These are phyloP conservation scores for Calonectria fujianensis DNA, from an alignment of 2,329 filamentous ascomycete genomes.

Conservation along the genomic window DNA sequence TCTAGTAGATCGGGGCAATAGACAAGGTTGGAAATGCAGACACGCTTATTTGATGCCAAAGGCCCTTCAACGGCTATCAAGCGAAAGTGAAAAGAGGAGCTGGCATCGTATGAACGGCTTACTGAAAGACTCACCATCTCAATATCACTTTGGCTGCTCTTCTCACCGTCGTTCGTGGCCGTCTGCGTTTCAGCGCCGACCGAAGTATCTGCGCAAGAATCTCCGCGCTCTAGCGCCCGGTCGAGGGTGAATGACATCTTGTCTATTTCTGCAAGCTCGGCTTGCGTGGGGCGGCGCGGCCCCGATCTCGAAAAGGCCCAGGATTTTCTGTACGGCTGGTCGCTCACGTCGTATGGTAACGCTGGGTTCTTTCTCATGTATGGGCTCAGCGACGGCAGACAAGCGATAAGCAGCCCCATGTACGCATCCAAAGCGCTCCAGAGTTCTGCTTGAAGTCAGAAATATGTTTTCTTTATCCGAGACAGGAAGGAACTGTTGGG, in stretches of 20 bases:
- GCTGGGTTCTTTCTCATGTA: slow-evolving; percentile 16
- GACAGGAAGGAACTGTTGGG: too few relatives aligned
- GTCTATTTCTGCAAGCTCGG: slow-evolving; percentile 16
- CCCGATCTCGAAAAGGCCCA: slow-evolving; percentile 19
- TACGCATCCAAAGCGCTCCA: slow-evolving; percentile 17
- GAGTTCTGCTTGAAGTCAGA: neutral
- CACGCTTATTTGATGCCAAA: neutral
- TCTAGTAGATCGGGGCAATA: too few relatives aligned
- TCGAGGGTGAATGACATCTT: slow-evolving; percentile 5
- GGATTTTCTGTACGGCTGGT: neutral
- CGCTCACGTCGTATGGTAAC: neutral
- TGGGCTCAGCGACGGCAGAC: neutral
- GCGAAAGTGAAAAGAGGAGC: neutral
- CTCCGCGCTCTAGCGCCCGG: neutral
- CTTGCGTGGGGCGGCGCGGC: slow-evolving; percentile 1
- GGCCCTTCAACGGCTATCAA: neutral
- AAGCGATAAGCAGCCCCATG: neutral
- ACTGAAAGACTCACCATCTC: neutral
- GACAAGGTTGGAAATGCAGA: fast-evolving
- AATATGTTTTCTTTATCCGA: neutral
- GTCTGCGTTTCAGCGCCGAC: neutral
- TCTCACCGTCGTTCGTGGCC: neutral
- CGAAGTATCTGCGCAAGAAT: neutral
- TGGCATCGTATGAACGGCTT: neutral
- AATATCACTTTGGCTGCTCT: slow-evolving; percentile 8